Base-by-base conservation (phyloP, 768 basidiomycete species). In the Lactifluus rugatus region DNA sequence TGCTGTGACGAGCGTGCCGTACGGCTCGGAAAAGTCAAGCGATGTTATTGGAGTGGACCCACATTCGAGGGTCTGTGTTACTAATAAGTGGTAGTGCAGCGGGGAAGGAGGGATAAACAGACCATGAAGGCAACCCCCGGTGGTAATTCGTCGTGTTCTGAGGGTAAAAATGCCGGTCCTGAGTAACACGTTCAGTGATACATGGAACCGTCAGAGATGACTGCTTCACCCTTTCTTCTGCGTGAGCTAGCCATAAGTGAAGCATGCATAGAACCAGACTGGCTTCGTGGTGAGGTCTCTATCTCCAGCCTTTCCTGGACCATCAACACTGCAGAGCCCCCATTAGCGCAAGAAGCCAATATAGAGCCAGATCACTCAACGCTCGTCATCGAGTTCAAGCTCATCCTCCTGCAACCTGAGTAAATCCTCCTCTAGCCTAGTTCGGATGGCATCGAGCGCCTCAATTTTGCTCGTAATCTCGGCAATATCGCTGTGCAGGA, bases 91-190 rank as follows among this genome's bases (percentile, higher is more conserved):
- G 34, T 41, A 32, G 51, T 53, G 41, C 10, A 49, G 5, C 34
- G 56, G 17, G 6, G 54, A 25, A 41, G 47, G 47, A 41, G 42
- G 23, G 37, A 54, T 14, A 8, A 28, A 65, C 66, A 64, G 72
- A 91, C 92, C 94, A 99, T 98, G 73, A 99, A 99, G 13, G 95
- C 96, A 5, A 98, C 83, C 1, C 92, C 93, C 8, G 85, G 81
- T 9, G 96, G 96, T 31, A 99, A 77, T 53, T 96, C 93, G 64
- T 93, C 92, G 64, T 99, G 96, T 69, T 98, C 96, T 17, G 93
- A 96, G 4, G 96, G 96, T 48, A 99, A 70, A 76, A 99, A 98
- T 17, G 90, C 90, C 0, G 95, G 94, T 2, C 95, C 94, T 86
- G 59, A 17, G 37, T 37, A 25, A 52, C 41, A 13, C 39, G 50